phyloP scores from a whole-genome alignment of 164 flowering plant genomes.

The Vitis vinifera region DNA sequence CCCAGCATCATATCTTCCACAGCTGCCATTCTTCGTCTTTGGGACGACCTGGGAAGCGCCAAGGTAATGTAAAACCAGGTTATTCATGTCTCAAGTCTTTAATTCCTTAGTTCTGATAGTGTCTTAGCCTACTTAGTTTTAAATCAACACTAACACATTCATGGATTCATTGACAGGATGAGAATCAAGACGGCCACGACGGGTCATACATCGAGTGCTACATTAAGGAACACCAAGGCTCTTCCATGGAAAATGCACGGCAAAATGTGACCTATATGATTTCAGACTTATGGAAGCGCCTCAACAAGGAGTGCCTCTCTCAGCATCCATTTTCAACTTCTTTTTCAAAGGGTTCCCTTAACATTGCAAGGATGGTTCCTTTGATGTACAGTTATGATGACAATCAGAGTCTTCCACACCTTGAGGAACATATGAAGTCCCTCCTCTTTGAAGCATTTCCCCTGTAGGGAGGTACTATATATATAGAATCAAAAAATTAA shows the following conservation, averaged over 20 bases:
- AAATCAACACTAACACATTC: neutral
- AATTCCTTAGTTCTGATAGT: neutral
- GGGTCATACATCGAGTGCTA: constrained; percentile 56
- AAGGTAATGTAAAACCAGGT: constrained; percentile 29
- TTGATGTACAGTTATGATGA: constrained; percentile 48
- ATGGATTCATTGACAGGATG: constrained; percentile 35
- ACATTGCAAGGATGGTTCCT: constrained; percentile 53
- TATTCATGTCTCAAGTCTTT: neutral
- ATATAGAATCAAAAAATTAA: no score
- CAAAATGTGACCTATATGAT: constrained; percentile 32
- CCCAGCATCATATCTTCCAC: constrained; percentile 28
- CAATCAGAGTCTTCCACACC: constrained; percentile 34
- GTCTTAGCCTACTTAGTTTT: no score
- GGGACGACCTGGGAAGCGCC: constrained; percentile 68
- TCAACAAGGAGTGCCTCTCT: constrained; percentile 22
- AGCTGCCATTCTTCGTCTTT: constrained; percentile 53
- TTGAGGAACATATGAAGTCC: constrained; percentile 33
- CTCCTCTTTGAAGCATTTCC: constrained; percentile 2
- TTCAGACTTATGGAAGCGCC: constrained; percentile 45
- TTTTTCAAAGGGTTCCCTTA: constrained; percentile 36
- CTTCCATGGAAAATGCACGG: constrained; percentile 21
- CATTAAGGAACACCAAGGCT: constrained; percentile 30
- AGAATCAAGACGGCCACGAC: constrained; percentile 55
- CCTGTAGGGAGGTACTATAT: neutral
- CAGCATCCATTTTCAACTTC: constrained; percentile 28